These are phyloP conservation scores for Nymphaea thermarum DNA, from an alignment of 164 flowering plant genomes.

Conservation along the genomic window DNA sequence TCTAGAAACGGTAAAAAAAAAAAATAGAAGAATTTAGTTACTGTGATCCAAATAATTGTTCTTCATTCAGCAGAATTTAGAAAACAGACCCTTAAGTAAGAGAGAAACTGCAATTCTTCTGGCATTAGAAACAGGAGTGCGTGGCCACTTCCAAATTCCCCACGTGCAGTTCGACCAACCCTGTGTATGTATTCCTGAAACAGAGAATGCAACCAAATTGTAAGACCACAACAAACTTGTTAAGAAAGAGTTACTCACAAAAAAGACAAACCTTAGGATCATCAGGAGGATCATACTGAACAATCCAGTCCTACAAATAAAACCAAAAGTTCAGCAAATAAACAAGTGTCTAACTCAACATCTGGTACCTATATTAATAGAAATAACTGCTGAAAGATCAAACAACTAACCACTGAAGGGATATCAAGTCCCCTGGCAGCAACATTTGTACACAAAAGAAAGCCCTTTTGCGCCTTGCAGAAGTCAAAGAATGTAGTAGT, in stretches of 20 bases:
- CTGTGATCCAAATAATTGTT: neutral
- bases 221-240: neutral
- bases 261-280: constrained; percentile 63
- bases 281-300: constrained; percentile 97
- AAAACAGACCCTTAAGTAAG: constrained; percentile 59
- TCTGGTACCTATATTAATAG: neutral
- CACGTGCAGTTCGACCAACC: constrained; percentile 99
- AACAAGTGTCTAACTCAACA: neutral
- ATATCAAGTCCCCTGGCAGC: constrained; percentile 97
- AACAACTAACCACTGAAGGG: constrained; percentile 63
- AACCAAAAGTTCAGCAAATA: neutral
- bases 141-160: constrained; percentile 87
- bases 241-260: neutral
- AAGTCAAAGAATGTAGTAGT: constrained; percentile 78
- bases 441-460: constrained; percentile 89
- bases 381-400: neutral
- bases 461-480: constrained; percentile 78
- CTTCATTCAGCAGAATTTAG: neutral
- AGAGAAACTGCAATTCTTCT: constrained; percentile 77
- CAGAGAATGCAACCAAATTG: neutral
- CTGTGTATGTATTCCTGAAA: constrained; percentile 91
- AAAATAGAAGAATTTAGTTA: neutral
- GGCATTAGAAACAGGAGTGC: constrained; percentile 83
- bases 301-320: constrained; percentile 77
- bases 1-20: constrained; percentile 25